Evolutionary conservation across 1,284 basidiomycete species (phyloP).

Genomic region (Abortiporus biennis): DNA sequence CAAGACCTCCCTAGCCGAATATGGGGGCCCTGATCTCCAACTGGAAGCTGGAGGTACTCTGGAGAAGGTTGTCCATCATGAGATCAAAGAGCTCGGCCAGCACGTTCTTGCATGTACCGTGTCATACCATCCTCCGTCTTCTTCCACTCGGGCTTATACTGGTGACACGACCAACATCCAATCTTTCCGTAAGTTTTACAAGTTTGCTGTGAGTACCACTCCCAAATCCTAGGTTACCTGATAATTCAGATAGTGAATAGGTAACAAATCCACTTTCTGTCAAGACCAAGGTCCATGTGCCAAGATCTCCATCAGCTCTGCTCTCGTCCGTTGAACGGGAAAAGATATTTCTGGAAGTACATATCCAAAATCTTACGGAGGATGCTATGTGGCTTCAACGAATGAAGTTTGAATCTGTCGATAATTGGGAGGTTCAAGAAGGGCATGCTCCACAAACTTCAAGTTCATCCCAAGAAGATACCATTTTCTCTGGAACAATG

Average conservation of each 20-base stretch:
- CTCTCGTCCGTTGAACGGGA: slow-evolving; percentile 58
- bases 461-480: slow-evolving; percentile 22
- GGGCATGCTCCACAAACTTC: slow-evolving; percentile 32
- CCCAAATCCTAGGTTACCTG: neutral
- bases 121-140: slow-evolving; percentile 59
- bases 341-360: slow-evolving; percentile 82
- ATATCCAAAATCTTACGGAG: slow-evolving; percentile 80
- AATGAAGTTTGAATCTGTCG: slow-evolving; percentile 67
- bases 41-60: slow-evolving; percentile 51
- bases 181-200: slow-evolving; percentile 84
- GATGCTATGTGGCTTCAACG: slow-evolving; percentile 74
- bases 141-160: slow-evolving; percentile 36
- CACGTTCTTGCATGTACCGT: slow-evolving; percentile 77
- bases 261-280: slow-evolving; percentile 85
- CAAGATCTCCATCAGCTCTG: slow-evolving; percentile 65
- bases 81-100: slow-evolving; percentile 81
- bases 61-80: slow-evolving; percentile 64
- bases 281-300: slow-evolving; percentile 81
- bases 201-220: slow-evolving; percentile 64
- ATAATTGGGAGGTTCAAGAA: slow-evolving; percentile 62
- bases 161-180: slow-evolving; percentile 52
- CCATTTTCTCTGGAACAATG: slow-evolving; percentile 54
- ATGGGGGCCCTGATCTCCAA: slow-evolving; percentile 44
- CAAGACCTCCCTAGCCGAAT: slow-evolving; percentile 57
- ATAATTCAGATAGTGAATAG: slow-evolving; percentile 31